Conservation (phyloP, 306 rosid genomes). For the Ormosia semicastrata region DNA sequence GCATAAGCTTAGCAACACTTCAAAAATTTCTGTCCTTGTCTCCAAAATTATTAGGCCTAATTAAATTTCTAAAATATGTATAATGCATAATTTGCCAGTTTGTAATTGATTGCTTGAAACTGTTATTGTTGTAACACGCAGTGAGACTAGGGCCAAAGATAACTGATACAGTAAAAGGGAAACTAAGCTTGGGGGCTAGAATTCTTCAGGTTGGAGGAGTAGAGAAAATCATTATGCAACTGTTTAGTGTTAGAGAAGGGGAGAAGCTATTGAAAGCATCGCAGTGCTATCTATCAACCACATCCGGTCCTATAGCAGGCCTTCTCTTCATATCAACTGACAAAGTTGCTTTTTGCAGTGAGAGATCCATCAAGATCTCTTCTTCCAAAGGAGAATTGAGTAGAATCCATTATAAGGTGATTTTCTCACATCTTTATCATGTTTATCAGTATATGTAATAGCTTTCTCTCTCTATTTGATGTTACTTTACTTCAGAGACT, state of each 20-base stretch:
- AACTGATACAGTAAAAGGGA: slow-evolving; percentile 50
- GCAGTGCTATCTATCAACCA: slow-evolving; percentile 57
- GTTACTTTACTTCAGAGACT: too few species aligned
- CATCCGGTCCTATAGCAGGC: slow-evolving; percentile 63
- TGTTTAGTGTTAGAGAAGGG: slow-evolving; percentile 35
- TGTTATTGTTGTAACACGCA: slow-evolving; percentile 12
- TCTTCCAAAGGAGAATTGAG: slow-evolving; percentile 33
- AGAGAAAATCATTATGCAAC: slow-evolving; percentile 40
- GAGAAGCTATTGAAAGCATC: slow-evolving; percentile 48
- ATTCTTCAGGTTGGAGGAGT: slow-evolving; percentile 49
- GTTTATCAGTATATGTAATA: too few species aligned
- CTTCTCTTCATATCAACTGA: slow-evolving; percentile 59
- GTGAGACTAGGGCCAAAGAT: slow-evolving; percentile 50
- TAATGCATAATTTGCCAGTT: too few species aligned
- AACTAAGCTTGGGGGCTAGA: slow-evolving; percentile 54
- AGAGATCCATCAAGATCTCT: slow-evolving; percentile 44
- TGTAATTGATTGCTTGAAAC: too few species aligned
- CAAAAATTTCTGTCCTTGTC: too few species aligned
- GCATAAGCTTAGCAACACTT: too few species aligned
- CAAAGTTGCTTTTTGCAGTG: slow-evolving; percentile 62
- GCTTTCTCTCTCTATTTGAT: too few species aligned
- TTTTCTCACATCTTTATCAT: too few species aligned
- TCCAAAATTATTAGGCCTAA: too few species aligned
- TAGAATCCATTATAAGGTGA: slow-evolving; percentile 49
- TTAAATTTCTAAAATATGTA: too few species aligned